These are phyloP conservation scores for Coemansia furcata DNA, from an alignment of 192 early-diverging fungal species.

Conservation along the genomic window DNA sequence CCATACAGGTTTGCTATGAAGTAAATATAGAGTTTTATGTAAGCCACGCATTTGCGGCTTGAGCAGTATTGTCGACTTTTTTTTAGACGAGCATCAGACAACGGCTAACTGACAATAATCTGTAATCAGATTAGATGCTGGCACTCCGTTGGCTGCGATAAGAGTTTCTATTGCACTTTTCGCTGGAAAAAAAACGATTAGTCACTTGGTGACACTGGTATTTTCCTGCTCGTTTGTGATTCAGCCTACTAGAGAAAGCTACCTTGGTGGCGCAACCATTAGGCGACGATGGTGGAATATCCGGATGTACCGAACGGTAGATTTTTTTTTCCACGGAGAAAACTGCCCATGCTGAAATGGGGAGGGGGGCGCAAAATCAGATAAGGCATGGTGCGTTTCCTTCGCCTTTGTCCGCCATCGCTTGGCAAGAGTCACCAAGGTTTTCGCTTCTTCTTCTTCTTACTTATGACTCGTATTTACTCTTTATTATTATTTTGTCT, in stretches of 20 bases:
- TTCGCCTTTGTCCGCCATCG: not conserved
- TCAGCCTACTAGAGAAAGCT: not conserved
- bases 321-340: not conserved
- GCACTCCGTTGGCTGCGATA: not conserved
- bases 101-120: not conserved
- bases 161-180: not conserved
- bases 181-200: not conserved
- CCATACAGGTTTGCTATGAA: not conserved
- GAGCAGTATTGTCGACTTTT: not conserved
- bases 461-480: not conserved
- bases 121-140: not conserved
- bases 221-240: not conserved
- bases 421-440: conserved; percentile 3
- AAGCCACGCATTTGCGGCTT: not conserved
- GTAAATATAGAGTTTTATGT: not conserved
- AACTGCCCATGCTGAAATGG: not conserved
- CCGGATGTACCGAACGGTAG: not conserved
- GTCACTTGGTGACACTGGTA: not conserved
- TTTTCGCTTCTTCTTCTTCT: not conserved
- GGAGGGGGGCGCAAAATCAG: conserved; percentile 4
- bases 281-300: not conserved
- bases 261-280: no score
- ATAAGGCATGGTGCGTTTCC: not conserved
- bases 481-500: not conserved
- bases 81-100: not conserved